Evolutionary conservation across 148 eudicot genomes (phyloP).

Genomic region (Arbutus unedo): DNA sequence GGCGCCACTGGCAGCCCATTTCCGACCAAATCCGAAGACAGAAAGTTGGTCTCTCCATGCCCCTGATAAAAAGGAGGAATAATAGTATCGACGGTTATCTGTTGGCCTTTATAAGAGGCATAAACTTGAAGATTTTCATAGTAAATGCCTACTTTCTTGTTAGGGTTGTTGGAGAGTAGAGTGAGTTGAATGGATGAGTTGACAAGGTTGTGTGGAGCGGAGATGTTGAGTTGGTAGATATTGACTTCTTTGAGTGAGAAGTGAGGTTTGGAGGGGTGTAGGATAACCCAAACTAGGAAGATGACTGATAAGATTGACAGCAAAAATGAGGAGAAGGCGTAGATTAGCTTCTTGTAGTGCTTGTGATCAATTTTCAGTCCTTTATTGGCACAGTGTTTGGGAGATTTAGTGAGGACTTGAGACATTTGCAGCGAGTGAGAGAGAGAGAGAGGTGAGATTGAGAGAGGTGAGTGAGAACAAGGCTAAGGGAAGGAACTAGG

Average conservation of each 20-base stretch:
- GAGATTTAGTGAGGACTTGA: constrained; percentile 50
- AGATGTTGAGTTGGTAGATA: constrained; percentile 62
- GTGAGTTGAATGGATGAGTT: constrained; percentile 77
- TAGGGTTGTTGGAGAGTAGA: constrained; percentile 62
- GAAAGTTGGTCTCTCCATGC: constrained; percentile 51
- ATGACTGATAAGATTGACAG: constrained; percentile 55
- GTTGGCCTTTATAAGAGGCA: constrained; percentile 72
- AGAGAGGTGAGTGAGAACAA: constrained; percentile 14
- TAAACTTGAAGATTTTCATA: constrained; percentile 59
- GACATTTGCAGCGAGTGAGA: constrained; percentile 51
- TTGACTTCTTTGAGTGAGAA: constrained; percentile 61
- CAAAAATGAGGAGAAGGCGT: constrained; percentile 43
- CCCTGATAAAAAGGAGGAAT: constrained; percentile 78
- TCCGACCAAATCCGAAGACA: constrained; percentile 50
- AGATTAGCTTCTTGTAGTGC: constrained; percentile 59
- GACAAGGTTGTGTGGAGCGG: constrained; percentile 39
- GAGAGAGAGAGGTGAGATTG: constrained; percentile 13
- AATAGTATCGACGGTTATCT: constrained; percentile 44
- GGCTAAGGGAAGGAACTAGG: constrained; percentile 19
- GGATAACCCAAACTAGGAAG: constrained; percentile 59
- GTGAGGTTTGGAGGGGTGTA: constrained; percentile 80
- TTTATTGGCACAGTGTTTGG: constrained; percentile 80
- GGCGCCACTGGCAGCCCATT: constrained; percentile 48
- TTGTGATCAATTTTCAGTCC: constrained; percentile 37
- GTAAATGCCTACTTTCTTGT: constrained; percentile 70